Evolutionary conservation across 495 filamentous ascomycete genomes (phyloP), one percentile per base, ranked within the genome.

Genomic region (Xylaria curta): DNA sequence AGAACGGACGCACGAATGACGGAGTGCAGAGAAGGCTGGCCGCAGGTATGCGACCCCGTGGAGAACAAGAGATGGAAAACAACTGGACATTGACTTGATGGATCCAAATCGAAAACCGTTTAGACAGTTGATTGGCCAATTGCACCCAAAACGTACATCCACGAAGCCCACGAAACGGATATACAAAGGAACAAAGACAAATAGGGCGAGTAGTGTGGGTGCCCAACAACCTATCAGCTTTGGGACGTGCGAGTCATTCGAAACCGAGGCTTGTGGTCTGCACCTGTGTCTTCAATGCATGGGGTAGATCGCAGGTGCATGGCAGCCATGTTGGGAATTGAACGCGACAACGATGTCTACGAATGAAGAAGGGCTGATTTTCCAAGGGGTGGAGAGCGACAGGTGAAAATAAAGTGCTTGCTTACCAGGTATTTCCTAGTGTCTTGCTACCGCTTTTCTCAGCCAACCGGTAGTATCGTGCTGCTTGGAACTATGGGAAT

Each of bases 391-490:
- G 59, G 60, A 44, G 60, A 64, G 46, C 44, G 19, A 61, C 17
- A 62, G 68, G 68, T 66, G 36, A 40, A 70, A 64, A 63, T 56
- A 56, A 66, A 71, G 59, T 65, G 66, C 47, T 72, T 63, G 87
- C 93, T 84, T 91, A 98, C 96, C 96, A 99, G 64, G 93, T 93
- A 83, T 98, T 99, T 42, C 96, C 96, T 70, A 98, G 84, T 54
- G 89, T 93, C 84, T 97, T 97, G 79, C 89, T 91, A 49, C 96
- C 96, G 75, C 90, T 92, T 76, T 92, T 82, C 83, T 99, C 96
- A 47, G 96, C 96, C 74, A 94, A 87, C 74, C 95, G 94, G 80
- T 97, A 94, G 83, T 97, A 98, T 85, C 92, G 92, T 70, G 97
- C 97, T 60, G 95, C 91, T 79, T 88, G 89, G 82, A 88, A 94